Base-by-base conservation (phyloP, 345 rosid genomes). In the Reutealis trisperma region DNA sequence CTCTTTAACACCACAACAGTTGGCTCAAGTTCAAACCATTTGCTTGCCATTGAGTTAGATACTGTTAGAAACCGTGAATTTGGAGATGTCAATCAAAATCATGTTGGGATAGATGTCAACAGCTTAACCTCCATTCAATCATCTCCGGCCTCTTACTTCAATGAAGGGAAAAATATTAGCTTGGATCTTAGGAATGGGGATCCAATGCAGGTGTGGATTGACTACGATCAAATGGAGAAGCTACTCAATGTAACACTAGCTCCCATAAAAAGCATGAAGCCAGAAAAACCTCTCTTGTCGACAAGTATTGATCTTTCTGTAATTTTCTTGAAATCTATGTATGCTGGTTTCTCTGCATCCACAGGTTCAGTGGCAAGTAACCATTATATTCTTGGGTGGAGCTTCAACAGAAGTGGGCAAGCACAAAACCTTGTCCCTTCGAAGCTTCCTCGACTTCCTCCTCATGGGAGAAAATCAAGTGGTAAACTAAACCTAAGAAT, bases 181-280 rank as follows among this genome's bases (percentile, higher is more conserved):
- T 34, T 78, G 30, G 18, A 66, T 34, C 77, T 72, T 8, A 65
- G 47, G 8, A 72, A 67, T 58, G 77, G 73, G 8, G 6, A 78
- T 14, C 77, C 67, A 27, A 66, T 78, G 3, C 77, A 72, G 41
- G 77, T 51, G 13, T 78, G 81, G 81, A 66, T 78, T 30, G 77
- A 78, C 22, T 66, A 72, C 32, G 66, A 55, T 41, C 72, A 22
- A 58, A 6, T 19, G 2, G 65, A 65, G n/a, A 64, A 64, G 72
- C 15, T 71, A 11, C 42, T 78, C 8, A 72, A 72, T 55, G 76
- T 78, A 13, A 72, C 81, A 64, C 13, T 78, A 14, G 81, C 76
- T 65, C 76, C 76, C 27, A 1, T 27, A 64, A 13, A 44, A 22
- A 64, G 34, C 54, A 24, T 4, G 18, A 78, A 78, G 32, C 81